Conservation (phyloP, 257 asterid species). For the Sherardia arvensis region DNA sequence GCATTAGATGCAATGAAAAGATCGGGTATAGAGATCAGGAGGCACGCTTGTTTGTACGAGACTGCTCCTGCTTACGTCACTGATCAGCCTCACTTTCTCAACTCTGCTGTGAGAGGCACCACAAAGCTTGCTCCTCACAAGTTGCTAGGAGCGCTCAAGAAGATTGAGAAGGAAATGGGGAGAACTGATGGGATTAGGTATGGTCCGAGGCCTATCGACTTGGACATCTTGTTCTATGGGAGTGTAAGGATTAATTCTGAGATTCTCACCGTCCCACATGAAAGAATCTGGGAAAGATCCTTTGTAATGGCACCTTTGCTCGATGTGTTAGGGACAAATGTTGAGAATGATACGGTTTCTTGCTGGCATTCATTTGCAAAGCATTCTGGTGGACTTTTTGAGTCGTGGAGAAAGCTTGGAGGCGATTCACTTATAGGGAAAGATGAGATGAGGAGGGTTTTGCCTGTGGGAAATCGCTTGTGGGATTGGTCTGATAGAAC, state of each 20-base stretch:
- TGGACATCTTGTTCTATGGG: conserved; percentile 85
- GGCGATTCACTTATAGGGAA: conserved; percentile 65
- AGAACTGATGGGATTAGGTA: conserved; percentile 78
- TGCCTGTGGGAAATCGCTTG: conserved; percentile 53
- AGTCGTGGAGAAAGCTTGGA: conserved; percentile 74
- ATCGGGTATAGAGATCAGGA: conserved; percentile 60
- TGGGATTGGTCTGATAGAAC: conserved; percentile 71
- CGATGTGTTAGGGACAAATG: conserved; percentile 62
- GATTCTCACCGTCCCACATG: conserved; percentile 65
- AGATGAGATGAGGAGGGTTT: conserved; percentile 71
- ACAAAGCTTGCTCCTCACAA: conserved; percentile 71
- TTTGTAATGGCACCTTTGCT: conserved; percentile 87
- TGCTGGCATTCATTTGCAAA: conserved; percentile 57
- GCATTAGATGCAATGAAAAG: conserved; percentile 69
- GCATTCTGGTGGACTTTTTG: conserved; percentile 45
- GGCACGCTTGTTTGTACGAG: conserved; percentile 80
- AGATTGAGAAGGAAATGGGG: conserved; percentile 83
- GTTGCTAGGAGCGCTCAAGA: conserved; percentile 48
- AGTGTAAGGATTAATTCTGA: conserved; percentile 53
- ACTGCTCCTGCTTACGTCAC: conserved; percentile 89
- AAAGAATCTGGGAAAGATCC: conserved; percentile 88
- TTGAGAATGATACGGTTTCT: conserved; percentile 42
- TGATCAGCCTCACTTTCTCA: conserved; percentile 81
- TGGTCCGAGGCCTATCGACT: conserved; percentile 91
- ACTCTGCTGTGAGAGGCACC: conserved; percentile 74